These are phyloP conservation scores for Hypocreales sp. DNA, from an alignment of 2,329 filamentous ascomycete genomes.

Conservation along the genomic window DNA sequence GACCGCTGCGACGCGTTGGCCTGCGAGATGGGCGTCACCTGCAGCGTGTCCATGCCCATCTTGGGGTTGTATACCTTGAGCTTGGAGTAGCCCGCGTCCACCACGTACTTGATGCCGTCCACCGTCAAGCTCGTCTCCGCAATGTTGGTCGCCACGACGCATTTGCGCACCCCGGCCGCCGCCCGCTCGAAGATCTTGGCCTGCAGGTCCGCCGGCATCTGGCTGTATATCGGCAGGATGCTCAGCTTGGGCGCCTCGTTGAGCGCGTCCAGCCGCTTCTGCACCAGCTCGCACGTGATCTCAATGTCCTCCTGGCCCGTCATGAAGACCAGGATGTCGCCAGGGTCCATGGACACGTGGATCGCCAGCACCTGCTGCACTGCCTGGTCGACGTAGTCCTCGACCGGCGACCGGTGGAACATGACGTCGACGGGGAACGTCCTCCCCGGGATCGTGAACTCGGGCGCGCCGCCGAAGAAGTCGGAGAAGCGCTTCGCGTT, in stretches of 20 bases:
- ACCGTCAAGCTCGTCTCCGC: slow-evolving; percentile 96
- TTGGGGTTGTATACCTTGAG: slow-evolving; percentile 97
- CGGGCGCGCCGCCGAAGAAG: slow-evolving; percentile 90
- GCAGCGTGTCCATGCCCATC: slow-evolving; percentile 98
- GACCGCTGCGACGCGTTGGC: slow-evolving; percentile 90
- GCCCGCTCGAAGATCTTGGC: slow-evolving; percentile 95
- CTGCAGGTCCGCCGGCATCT: slow-evolving; percentile 96
- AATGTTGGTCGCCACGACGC: slow-evolving; percentile 97
- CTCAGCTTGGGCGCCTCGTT: slow-evolving; percentile 92
- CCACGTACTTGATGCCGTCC: slow-evolving; percentile 98
- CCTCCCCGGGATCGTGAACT: slow-evolving; percentile 89
- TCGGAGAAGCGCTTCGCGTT: slow-evolving; percentile 91
- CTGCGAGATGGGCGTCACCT: slow-evolving; percentile 94
- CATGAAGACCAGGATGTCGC: slow-evolving; percentile 98
- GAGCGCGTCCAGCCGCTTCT: slow-evolving; percentile 71
- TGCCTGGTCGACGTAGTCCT: slow-evolving; percentile 94
- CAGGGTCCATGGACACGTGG: slow-evolving; percentile 82
- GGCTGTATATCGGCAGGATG: slow-evolving; percentile 95
- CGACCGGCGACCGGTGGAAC: slow-evolving; percentile 85
- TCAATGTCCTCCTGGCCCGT: slow-evolving; percentile 98
- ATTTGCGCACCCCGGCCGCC: slow-evolving; percentile 79
- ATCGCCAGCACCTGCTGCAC: slow-evolving; percentile 94
- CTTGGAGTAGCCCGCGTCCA: slow-evolving; percentile 91
- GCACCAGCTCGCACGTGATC: slow-evolving; percentile 83
- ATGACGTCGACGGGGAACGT: slow-evolving; percentile 97